Conservation (phyloP, 176 grass and related monocot genomes). For the Oryza coarctata region DNA sequence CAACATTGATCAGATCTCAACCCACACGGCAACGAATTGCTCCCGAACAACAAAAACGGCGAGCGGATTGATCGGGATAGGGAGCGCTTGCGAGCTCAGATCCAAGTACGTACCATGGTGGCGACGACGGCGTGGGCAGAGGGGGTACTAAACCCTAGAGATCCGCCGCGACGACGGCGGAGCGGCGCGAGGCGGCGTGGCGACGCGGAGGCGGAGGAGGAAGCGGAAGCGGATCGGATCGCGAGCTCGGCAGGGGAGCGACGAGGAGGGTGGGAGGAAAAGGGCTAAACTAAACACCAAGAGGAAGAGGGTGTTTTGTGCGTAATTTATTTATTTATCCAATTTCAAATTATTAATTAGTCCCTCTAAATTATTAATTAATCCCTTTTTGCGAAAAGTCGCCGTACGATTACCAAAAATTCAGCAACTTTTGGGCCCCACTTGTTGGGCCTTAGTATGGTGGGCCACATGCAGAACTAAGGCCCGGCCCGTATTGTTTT, state of each 20-base stretch:
- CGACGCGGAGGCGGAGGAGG: neutral
- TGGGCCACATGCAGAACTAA: neutral
- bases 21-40: neutral
- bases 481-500: neutral
- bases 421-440: neutral
- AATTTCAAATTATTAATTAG: neutral
- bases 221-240: constrained; percentile 32
- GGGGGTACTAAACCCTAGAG: neutral
- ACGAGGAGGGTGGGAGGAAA: constrained; percentile 8
- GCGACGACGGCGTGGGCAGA: neutral
- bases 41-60: neutral
- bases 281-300: neutral
- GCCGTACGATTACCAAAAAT: neutral
- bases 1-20: constrained; percentile 73
- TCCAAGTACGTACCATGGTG: constrained; percentile 59
- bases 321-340: constrained; percentile 24
- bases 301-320: constrained; percentile 21
- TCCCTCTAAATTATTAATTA: neutral
- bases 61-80: constrained; percentile 20
- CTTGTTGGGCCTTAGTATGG: neutral
- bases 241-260: constrained; percentile 38
- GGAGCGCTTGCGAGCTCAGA: constrained; percentile 23
- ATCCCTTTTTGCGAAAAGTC: neutral
- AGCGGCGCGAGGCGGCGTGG: neutral
- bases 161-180: neutral